These are phyloP conservation scores for Paramyrothecium sp. DNA, from an alignment of 2,329 filamentous ascomycete genomes.

Conservation along the genomic window DNA sequence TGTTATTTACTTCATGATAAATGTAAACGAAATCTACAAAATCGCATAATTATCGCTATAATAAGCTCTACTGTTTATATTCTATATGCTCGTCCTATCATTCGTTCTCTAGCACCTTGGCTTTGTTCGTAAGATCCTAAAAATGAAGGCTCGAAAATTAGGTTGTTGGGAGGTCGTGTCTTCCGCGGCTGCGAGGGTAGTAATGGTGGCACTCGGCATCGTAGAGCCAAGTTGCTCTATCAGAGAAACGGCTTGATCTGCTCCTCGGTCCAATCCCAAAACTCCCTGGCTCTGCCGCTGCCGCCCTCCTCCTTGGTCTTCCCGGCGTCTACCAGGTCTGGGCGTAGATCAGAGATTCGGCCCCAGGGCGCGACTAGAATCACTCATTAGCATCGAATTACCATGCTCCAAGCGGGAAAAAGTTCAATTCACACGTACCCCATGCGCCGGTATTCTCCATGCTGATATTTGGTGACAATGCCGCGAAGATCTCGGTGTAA, in stretches of 20 bases:
- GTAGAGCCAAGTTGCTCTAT: not conserved
- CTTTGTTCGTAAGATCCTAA: too few relatives aligned
- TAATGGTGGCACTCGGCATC: too few relatives aligned
- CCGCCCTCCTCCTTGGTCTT: conserved; percentile 34
- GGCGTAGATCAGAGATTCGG: conserved; percentile 29
- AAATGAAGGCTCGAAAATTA: too few relatives aligned
- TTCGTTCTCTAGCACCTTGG: too few relatives aligned
- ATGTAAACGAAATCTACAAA: too few relatives aligned
- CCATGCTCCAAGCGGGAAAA: not conserved
- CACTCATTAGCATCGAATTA: conserved; percentile 1
- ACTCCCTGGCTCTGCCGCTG: conserved; percentile 30
- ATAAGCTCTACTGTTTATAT: too few relatives aligned
- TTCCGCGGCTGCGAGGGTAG: too few relatives aligned
- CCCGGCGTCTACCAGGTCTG: conserved; percentile 27
- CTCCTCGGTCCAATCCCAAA: conserved; percentile 41
- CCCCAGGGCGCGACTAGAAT: conserved; percentile 29
- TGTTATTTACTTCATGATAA: too few relatives aligned
- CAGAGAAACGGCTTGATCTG: conserved; percentile 27
- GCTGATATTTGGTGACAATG: conserved; percentile 39
- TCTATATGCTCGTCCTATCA: too few relatives aligned
- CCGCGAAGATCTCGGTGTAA: conserved; percentile 48
- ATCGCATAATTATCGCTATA: too few relatives aligned
- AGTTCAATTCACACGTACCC: conserved; percentile 12
- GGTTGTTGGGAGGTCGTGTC: too few relatives aligned
- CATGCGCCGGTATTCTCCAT: conserved; percentile 31